phyloP scores from a whole-genome alignment of 2,329 filamentous ascomycete species.

The Cercospora zeina region DNA sequence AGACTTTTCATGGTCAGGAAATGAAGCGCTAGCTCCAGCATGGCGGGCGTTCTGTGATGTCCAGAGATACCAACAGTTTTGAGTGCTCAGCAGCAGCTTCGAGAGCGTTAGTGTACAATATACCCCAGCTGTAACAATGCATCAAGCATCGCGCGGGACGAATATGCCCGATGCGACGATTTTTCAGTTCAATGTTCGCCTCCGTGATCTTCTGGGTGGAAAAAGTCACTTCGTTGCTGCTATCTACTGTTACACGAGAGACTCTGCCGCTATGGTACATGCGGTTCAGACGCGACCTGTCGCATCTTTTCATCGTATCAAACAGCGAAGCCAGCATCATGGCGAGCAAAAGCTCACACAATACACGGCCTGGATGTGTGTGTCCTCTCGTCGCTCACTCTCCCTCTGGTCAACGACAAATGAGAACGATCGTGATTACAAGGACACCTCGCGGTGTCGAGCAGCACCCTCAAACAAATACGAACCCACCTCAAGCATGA shows the following conservation, averaged over 20 bases:
- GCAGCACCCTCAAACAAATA: background rate
- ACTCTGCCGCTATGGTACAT: slow-evolving; percentile 1
- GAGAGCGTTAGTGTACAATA: slow-evolving; percentile 7
- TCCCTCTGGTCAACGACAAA: background rate
- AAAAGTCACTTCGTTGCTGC: background rate
- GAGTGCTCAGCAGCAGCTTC: background rate
- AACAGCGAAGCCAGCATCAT: background rate
- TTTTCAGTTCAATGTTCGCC: background rate
- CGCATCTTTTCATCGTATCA: background rate
- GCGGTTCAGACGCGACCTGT: background rate
- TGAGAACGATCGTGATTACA: background rate
- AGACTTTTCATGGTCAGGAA: slow-evolving; percentile 7
- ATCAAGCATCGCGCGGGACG: background rate
- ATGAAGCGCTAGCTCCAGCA: slow-evolving; percentile 1
- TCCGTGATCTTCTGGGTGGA: background rate
- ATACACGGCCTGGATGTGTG: background rate
- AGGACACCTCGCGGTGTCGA: background rate
- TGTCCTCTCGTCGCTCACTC: background rate
- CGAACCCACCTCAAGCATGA: background rate
- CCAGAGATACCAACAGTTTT: slow-evolving; percentile 3
- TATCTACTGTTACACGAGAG: background rate
- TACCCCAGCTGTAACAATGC: background rate
- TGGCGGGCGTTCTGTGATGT: background rate
- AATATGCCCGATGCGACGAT: background rate
- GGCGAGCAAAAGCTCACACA: background rate